Base-by-base conservation (phyloP, 2,329 filamentous ascomycete genomes). In the Cercospora brassicicola region DNA sequence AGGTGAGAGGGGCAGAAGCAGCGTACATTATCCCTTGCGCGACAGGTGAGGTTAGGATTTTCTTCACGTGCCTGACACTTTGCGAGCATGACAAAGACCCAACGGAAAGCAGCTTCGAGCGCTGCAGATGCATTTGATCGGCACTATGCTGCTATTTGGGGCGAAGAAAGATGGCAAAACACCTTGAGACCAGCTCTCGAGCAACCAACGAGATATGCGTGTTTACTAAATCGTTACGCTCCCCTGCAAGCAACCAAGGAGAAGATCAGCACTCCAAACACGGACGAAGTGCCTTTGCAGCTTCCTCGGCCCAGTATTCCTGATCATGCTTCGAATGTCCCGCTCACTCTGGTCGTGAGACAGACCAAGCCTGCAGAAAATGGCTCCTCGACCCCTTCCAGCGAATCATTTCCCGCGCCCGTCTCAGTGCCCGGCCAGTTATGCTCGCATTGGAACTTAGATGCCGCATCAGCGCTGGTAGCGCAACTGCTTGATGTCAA, bases 391-490 rank as follows among this genome's bases (percentile, higher is more conserved):
- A 11, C 26, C 2, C 62, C 66, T 26, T 61, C 67, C 23, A 39
- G 59, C 20, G 45, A 66, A 13, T 57, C 70, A 39, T 77, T 77
- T 48, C 73, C 75, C 8, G 67, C 71, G 30, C 75, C 73, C 4
- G 45, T 69, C 23, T 59, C 67, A 55, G 33, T 61, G 23, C 53
- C 63, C 31, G 66, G 64, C 1, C 64, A 68, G 15, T 62, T 76
- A 20, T 31, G 74, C 13, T 72, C 76, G 1, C 76, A 78, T 62
- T 77, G 74, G 75, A 76, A 75, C 51, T 62, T 78, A 30, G 76
- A 78, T 64, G 75, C 73, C 18, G 76, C 76, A 11, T 77, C 79
- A 28, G 76, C 73, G n/a, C 77, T 80, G 8, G 76, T 70, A n/a
- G 78, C 78, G 5, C 71, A 71, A 30, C 57, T 81, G 3, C 77